Evolutionary conservation across 164 flowering plant species (phyloP), one percentile per base, ranked within the genome.

Genomic region (Brasenia schreberi): DNA sequence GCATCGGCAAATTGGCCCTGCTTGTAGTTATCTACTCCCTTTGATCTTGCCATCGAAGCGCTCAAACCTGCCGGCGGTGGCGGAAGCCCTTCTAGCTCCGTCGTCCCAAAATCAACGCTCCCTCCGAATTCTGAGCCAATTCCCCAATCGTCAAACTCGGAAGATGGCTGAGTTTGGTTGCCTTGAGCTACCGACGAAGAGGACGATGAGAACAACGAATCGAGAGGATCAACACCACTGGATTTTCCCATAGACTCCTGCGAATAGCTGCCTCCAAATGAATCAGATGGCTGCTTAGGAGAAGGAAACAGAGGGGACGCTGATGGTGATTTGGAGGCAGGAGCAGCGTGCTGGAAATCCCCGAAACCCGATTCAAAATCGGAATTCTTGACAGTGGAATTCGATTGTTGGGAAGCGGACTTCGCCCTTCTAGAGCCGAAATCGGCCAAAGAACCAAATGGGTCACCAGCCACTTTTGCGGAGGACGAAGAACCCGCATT

Each of bases 1-100:
- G 98, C 98, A 83, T 94, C 96, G n/a, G 97, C 87, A 78, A 78
- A 92, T 58, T 94, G 98, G 6, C 98, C 98, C 71, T 89, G 91
- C 80, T 85, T 90, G 73, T 91, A 70, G 71, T 82, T 84, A 65
- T 94, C 96, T 78, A 87, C 19, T n/a, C 97, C 98, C 79, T 91
- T 94, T 65, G 67, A 79, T 77, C 83, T 89, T n/a, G 98, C 96
- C 5, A 76, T 27, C 6, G 90, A 72, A 70, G 87, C 89, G 3
- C 88, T 65, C 6, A 91, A 82, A 42, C 97, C 97, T 61, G 88
- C 74, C 5, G 98, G 98, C 19, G 98, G 98, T 0, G 95, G 95
- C 12, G 98, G 96, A 65, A 90, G 88, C 64, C 98, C 98, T 23
- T 94, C 96, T 66, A 90, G 84, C 81, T 94, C 98, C 53, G 90